Conservation (phyloP, 2,329 filamentous ascomycete genomes). For the Ambrosiella cleistominuta region DNA sequence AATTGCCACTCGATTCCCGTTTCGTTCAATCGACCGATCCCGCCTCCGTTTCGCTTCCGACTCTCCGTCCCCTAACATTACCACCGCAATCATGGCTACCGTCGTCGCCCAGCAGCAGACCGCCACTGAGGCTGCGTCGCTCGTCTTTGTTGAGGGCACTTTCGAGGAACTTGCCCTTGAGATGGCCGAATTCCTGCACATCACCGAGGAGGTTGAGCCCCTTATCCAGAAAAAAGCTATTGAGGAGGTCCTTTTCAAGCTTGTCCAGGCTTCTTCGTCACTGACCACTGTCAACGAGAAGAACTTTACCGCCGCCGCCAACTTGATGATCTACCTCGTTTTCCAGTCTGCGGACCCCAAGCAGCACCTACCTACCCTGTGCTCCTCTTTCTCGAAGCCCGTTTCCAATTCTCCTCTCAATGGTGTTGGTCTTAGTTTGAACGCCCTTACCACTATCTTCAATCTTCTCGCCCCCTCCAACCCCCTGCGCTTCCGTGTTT, state of each 20-base stretch:
- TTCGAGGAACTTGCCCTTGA: conserved; percentile 89
- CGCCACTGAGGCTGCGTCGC: conserved; percentile 24
- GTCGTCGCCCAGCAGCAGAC: conserved; percentile 21
- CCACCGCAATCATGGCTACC: conserved; percentile 18
- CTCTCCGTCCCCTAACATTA: not conserved
- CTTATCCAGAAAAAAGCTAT: conserved; percentile 58
- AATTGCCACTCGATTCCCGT: not conserved
- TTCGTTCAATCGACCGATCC: not conserved
- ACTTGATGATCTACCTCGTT: conserved; percentile 86
- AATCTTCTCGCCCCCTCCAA: conserved; percentile 69
- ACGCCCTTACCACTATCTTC: conserved; percentile 87
- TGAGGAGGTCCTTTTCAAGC: conserved; percentile 76
- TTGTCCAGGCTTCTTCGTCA: conserved; percentile 60
- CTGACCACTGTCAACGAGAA: conserved; percentile 84
- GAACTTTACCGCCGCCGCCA: conserved; percentile 91
- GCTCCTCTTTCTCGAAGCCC: conserved; percentile 74
- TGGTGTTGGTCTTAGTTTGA: conserved; percentile 70
- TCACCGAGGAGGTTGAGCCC: conserved; percentile 59
- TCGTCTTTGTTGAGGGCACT: conserved; percentile 70
- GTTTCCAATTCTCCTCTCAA: conserved; percentile 73
- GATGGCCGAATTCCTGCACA: conserved; percentile 85
- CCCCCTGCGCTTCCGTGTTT: conserved; percentile 73
- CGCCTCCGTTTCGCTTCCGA: not conserved
- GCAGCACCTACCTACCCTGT: conserved; percentile 74
- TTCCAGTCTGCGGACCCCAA: conserved; percentile 70